Percentiles rank a stretch among this genome's conserved stretches.
These are phyloP conservation scores for Pachyrhizus erosus DNA, from an alignment of 306 rosid species.

Conservation along the genomic window DNA sequence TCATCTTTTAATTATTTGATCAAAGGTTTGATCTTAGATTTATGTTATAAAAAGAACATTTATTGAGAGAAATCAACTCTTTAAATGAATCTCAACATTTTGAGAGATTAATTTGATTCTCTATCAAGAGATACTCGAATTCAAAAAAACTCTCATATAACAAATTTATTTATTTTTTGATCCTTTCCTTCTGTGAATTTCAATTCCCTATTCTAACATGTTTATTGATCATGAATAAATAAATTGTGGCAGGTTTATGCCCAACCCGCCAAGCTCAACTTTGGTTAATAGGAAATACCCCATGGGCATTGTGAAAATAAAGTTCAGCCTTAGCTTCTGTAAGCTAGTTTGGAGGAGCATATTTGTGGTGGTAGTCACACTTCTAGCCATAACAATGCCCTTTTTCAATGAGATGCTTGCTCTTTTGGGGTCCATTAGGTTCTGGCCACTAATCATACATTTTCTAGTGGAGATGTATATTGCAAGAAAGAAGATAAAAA, in stretches of 20 bases:
- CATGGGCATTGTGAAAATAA: slow-evolving; percentile 15
- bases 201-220: neutral
- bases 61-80: too few relatives aligned
- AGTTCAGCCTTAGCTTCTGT: slow-evolving; percentile 43
- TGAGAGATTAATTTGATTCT: too few relatives aligned
- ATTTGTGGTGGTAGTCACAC: slow-evolving; percentile 46
- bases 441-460: slow-evolving; percentile 58
- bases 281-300: neutral
- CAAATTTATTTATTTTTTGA: neutral
- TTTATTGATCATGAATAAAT: neutral
- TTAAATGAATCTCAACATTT: too few relatives aligned
- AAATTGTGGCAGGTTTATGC: slow-evolving; percentile 25
- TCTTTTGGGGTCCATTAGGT: slow-evolving; percentile 55
- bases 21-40: too few relatives aligned
- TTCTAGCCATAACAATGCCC: slow-evolving; percentile 53
- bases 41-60: too few relatives aligned
- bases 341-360: slow-evolving; percentile 59
- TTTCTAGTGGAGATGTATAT: slow-evolving; percentile 68
- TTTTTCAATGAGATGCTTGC: slow-evolving; percentile 64
- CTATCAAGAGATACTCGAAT: too few relatives aligned
- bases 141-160: neutral
- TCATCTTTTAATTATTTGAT: too few relatives aligned
- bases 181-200: neutral
- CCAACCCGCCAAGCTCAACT: slow-evolving; percentile 54
- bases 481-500: slow-evolving; percentile 47